Evolutionary conservation across 495 filamentous ascomycete species (phyloP).

Genomic region (Tuber magnatum): DNA sequence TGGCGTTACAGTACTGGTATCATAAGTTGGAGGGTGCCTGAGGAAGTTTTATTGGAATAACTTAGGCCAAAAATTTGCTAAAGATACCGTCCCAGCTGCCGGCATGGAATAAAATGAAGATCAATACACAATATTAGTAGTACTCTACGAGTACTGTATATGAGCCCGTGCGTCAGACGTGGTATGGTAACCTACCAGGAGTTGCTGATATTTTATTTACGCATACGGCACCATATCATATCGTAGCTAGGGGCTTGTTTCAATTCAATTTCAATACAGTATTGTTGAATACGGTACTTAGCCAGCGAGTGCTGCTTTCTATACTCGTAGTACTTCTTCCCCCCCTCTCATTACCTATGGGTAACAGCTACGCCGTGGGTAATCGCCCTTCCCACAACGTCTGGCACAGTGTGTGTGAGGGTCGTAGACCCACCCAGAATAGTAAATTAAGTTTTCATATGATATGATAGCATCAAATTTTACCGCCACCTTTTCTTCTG

Average conservation of each 20-base stretch:
- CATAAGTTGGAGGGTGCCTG: background rate
- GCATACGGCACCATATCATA: background rate
- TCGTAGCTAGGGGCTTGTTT: background rate
- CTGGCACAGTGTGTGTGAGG: no score
- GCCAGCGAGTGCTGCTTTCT: no score
- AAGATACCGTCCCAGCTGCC: background rate
- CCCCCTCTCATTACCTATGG: no score
- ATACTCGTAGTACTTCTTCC: no score
- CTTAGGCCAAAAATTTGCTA: background rate
- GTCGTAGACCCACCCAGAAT: no score
- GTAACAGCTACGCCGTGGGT: no score
- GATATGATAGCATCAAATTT: no score
- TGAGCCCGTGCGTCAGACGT: background rate
- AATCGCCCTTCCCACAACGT: no score
- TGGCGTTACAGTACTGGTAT: background rate
- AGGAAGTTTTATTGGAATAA: background rate
- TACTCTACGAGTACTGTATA: no score
- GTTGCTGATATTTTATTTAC: background rate
- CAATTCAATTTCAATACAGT: background rate
- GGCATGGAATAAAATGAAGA: background rate
- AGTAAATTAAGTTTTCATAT: no score
- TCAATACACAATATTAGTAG: no score
- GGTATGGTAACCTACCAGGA: background rate
- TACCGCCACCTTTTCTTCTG: no score
- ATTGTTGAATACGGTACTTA: background rate